phyloP scores from a whole-genome alignment of 352 stramenopile species.

The Pythium plurisporium region DNA sequence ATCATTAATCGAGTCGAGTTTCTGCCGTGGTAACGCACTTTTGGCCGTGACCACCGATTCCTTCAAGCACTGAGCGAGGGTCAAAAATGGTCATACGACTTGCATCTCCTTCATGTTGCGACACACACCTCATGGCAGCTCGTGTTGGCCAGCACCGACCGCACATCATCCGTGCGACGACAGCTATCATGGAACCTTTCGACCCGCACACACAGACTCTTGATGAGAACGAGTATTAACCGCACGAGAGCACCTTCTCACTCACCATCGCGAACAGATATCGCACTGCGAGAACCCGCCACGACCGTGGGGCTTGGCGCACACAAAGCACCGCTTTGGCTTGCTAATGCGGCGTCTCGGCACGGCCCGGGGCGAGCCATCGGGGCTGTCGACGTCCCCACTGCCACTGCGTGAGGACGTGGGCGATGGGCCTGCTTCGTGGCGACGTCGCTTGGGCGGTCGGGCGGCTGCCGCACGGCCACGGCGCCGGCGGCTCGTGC shows the following conservation, averaged over 20 bases:
- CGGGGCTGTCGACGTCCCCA: not conserved
- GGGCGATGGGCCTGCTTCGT: not conserved
- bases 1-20: slow-evolving; percentile 46
- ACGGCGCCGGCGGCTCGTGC: not conserved
- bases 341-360: slow-evolving; percentile 1
- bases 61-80: slow-evolving; percentile 36
- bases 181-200: slow-evolving; percentile 25
- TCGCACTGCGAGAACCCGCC: slow-evolving; percentile 68
- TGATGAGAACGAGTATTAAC: not conserved
- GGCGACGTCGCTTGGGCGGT: not conserved
- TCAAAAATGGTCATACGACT: not conserved
- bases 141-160: slow-evolving; percentile 65
- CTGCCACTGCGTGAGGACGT: not conserved
- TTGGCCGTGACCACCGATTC: slow-evolving; percentile 25
- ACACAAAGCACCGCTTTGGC: slow-evolving; percentile 53
- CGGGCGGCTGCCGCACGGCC: not conserved
- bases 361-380: not conserved
- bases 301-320: slow-evolving; percentile 32
- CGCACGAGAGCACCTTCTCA: not conserved
- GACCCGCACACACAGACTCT: not conserved
- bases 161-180: slow-evolving; percentile 16
- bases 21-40: slow-evolving; percentile 25
- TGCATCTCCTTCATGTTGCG: not conserved
- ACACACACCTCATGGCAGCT: slow-evolving; percentile 54
- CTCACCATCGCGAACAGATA: slow-evolving; percentile 61